Conservation (phyloP, 2,329 filamentous ascomycete species). For the Epichloe sibirici region DNA sequence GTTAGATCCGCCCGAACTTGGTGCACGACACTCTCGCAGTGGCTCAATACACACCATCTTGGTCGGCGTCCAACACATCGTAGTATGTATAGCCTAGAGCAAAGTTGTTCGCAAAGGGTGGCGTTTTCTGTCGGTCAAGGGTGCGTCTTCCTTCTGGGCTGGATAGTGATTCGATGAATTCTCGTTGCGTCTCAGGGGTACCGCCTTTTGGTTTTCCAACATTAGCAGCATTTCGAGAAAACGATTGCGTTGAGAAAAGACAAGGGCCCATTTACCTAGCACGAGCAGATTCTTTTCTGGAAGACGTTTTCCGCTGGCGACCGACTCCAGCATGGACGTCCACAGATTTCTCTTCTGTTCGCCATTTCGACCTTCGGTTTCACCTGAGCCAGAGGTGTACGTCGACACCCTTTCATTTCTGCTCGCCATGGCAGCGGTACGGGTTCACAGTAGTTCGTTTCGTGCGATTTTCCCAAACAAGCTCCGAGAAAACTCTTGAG, state of each 20-base stretch:
- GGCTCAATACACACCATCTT: constrained; percentile 56
- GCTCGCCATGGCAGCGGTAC: constrained; percentile 29
- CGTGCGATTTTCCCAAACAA: neutral
- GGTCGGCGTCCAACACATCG: constrained; percentile 84
- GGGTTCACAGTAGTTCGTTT: neutral
- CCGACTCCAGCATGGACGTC: constrained; percentile 84
- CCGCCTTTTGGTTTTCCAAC: constrained; percentile 44
- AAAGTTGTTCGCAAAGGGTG: constrained; percentile 82
- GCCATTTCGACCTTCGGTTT: constrained; percentile 45
- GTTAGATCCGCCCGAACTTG: constrained; percentile 10
- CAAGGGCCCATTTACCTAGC: constrained; percentile 43
- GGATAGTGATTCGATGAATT: constrained; percentile 61
- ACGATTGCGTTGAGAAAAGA: neutral
- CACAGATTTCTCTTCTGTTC: constrained; percentile 83
- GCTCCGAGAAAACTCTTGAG: neutral
- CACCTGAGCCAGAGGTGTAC: constrained; percentile 43
- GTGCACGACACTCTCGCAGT: neutral
- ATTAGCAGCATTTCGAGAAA: neutral
- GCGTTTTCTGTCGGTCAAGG: constrained; percentile 48
- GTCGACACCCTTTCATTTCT: constrained; percentile 45
- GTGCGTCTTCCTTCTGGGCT: constrained; percentile 40
- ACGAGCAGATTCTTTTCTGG: constrained; percentile 87
- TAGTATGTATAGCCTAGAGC: constrained; percentile 91
- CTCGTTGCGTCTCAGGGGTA: constrained; percentile 68
- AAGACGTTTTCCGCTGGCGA: constrained; percentile 78